These are phyloP conservation scores for Zhuliangozyma parablackwelliae DNA, from an alignment of 1,139 yeast genomes.

Conservation along the genomic window DNA sequence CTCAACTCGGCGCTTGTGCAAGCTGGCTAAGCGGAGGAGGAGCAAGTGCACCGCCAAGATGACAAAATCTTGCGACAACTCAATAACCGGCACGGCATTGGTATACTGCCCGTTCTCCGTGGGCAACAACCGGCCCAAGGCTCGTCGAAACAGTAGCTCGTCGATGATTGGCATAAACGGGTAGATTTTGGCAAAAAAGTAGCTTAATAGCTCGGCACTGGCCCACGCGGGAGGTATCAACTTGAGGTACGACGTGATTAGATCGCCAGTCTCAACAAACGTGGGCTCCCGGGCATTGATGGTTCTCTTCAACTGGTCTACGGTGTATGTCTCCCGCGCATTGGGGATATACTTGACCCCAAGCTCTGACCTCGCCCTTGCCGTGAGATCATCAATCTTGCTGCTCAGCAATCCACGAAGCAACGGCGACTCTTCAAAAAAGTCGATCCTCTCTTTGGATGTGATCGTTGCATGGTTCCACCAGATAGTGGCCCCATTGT, in stretches of 20 bases:
- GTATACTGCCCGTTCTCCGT: constrained; percentile 13
- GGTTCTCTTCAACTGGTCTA: constrained; percentile 1
- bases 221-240: constrained; percentile 29
- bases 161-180: constrained; percentile 37
- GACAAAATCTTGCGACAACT: constrained; percentile 24
- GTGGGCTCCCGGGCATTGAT: constrained; percentile 1
- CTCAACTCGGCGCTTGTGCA: constrained; percentile 2
- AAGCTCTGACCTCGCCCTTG: constrained; percentile 3
- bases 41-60: constrained; percentile 21
- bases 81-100: constrained; percentile 16
- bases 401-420: constrained; percentile 1
- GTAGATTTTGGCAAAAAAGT: constrained; percentile 27
- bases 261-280: constrained; percentile 5
- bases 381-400: constrained; percentile 1
- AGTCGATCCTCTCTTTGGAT: not conserved
- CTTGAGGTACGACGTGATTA: constrained; percentile 6
- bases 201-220: constrained; percentile 26
- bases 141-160: constrained; percentile 20
- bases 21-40: constrained; percentile 23
- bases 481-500: constrained; percentile 14
- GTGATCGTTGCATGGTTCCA: constrained; percentile 8
- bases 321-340: constrained; percentile 1
- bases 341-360: constrained; percentile 7
- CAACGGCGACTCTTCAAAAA: constrained; percentile 3
- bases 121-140: constrained; percentile 14